These are phyloP conservation scores for Skeletonema menzelii DNA, from an alignment of 108 stramenopile genomes.

Conservation along the genomic window DNA sequence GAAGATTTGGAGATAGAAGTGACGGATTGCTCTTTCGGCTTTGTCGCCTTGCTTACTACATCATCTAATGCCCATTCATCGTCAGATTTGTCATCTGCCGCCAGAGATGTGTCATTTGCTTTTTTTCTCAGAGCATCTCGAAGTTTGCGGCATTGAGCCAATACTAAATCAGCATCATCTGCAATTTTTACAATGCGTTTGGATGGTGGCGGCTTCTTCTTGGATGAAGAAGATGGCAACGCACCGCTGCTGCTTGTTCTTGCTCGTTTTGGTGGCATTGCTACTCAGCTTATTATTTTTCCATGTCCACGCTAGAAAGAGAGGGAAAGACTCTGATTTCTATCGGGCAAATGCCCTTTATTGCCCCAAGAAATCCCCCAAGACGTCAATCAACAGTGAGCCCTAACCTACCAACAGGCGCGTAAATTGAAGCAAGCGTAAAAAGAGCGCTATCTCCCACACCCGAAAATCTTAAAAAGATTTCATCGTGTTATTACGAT, in stretches of 20 bases:
- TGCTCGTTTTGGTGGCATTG: slow-evolving; percentile 1
- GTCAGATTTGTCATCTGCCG: background rate
- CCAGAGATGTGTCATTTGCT: background rate
- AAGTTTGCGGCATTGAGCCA: slow-evolving; percentile 71
- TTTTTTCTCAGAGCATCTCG: slow-evolving; percentile 46
- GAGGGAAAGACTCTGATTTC: too few relatives aligned
- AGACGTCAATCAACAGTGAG: too few relatives aligned
- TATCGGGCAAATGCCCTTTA: too few relatives aligned
- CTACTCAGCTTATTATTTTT: background rate
- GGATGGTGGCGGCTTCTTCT: slow-evolving; percentile 1
- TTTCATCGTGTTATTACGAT: too few relatives aligned
- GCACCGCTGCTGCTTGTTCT: background rate
- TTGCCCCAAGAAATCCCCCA: too few relatives aligned
- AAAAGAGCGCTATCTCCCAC: too few relatives aligned
- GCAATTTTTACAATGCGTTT: slow-evolving; percentile 52
- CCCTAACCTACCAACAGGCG: too few relatives aligned
- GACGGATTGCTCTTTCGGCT: background rate
- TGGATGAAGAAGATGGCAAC: background rate
- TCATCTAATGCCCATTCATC: slow-evolving; percentile 15
- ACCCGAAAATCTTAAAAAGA: too few relatives aligned
- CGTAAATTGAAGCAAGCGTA: too few relatives aligned
- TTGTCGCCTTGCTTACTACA: slow-evolving; percentile 1
- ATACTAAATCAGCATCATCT: slow-evolving; percentile 68
- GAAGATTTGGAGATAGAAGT: background rate
- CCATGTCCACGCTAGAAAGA: too few relatives aligned